Conservation (phyloP, 2,329 filamentous ascomycete genomes). For the Pestalotiopsis sp. region DNA sequence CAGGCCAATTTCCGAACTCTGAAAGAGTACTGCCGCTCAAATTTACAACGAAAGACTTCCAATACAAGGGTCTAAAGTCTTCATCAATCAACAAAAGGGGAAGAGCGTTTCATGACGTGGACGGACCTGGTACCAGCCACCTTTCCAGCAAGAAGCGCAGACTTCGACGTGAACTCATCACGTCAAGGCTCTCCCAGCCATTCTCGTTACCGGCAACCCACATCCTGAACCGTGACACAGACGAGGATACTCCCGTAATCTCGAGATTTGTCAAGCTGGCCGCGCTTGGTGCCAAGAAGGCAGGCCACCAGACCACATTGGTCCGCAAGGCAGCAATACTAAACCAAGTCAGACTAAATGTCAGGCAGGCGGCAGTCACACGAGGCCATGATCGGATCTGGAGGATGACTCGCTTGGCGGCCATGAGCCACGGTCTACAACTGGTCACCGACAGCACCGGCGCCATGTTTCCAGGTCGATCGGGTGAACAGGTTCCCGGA, state of each 20-base stretch:
- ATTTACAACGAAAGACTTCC: background rate
- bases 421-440: constrained; percentile 37
- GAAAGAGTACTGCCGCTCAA: background rate
- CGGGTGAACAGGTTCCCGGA: constrained; percentile 18
- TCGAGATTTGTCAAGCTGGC: constrained; percentile 51
- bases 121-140: constrained; percentile 54
- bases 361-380: constrained; percentile 39
- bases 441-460: constrained; percentile 29
- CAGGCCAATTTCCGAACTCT: background rate
- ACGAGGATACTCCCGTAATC: constrained; percentile 40
- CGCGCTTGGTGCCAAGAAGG: constrained; percentile 41
- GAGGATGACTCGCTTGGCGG: constrained; percentile 34
- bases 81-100: constrained; percentile 32
- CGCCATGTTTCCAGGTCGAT: constrained; percentile 31
- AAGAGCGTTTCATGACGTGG: constrained; percentile 59
- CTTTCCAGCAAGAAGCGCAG: constrained; percentile 68
- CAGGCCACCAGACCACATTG: constrained; percentile 50
- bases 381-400: constrained; percentile 33
- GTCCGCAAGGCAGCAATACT: constrained; percentile 68
- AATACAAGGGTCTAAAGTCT: background rate
- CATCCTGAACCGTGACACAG: constrained; percentile 64
- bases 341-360: constrained; percentile 58
- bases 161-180: constrained; percentile 64
- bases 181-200: constrained; percentile 69
- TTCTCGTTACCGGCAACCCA: constrained; percentile 72